phyloP scores from a whole-genome alignment of 192 early-diverging fungal species.

The Neocallimastix lanati region DNA sequence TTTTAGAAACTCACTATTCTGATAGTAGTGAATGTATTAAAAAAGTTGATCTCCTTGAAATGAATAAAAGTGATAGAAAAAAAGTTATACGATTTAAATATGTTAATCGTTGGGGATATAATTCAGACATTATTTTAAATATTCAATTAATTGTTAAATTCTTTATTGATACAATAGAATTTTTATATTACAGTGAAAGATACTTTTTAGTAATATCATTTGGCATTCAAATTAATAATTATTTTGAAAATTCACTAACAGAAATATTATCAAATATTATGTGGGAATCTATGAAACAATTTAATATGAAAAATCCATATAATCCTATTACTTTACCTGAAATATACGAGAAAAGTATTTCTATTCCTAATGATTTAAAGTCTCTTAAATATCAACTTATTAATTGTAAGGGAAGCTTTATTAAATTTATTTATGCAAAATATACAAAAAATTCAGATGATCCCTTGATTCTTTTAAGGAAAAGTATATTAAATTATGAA shows the following conservation, averaged over 20 bases:
- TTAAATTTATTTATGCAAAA: background rate
- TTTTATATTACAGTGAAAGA: background rate
- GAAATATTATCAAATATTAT: background rate
- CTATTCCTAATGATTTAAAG: background rate
- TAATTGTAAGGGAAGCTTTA: background rate
- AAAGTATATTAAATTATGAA: background rate
- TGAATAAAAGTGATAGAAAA: background rate
- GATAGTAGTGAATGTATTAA: background rate
- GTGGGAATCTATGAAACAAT: background rate
- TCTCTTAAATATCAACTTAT: background rate
- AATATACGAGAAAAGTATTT: background rate
- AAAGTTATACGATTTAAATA: background rate
- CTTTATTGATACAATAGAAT: background rate
- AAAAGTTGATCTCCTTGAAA: background rate
- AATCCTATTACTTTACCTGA: background rate
- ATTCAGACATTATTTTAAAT: background rate
- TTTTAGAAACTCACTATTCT: background rate
- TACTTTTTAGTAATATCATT: background rate
- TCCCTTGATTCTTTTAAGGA: background rate
- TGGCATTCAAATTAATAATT: background rate
- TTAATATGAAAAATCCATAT: background rate
- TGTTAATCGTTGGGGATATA: background rate
- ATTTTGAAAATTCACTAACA: background rate
- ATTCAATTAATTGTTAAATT: background rate
- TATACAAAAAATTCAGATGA: too few relatives aligned